Evolutionary conservation across 441 rosid genomes (phyloP), one percentile per base, ranked within the genome.

Genomic region (Kokia cookei): DNA sequence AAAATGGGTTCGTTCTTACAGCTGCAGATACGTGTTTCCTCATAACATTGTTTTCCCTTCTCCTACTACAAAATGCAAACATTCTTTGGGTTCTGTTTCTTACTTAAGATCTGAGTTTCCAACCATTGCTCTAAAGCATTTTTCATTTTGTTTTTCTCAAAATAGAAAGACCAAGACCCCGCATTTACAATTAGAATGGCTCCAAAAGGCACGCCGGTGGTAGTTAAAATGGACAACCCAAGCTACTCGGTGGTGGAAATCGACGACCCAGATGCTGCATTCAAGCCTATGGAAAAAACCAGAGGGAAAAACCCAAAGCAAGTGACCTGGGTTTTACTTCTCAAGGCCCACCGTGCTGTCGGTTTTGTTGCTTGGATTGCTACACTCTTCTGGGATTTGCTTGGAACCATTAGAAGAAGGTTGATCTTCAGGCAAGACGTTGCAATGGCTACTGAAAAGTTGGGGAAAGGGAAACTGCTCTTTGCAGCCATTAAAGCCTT

Each of bases 301-400:
- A 84, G 98, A 84, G 95, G 87, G 79, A 91, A 89, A 63, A 91
- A 91, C 79, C 97, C 96, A 0, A 93, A 88, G 86, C 97, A 93
- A 75, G 90, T 93, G 12, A 91, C 90, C 29, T 91, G 98, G 98
- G 94, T 93, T 65, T 76, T 93, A 80, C 97, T 93, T 71, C 92
- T 93, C 55, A 93, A 91, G 72, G 98, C 97, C 82, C 91, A 93
- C 14, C 85, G 84, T 77, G 98, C 96, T 42, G 92, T 90, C 53
- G 96, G 97, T 8, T 90, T 91, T 74, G 85, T 91, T 72, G 85
- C 97, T 77, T 89, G 92, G 96, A 35, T 91, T 15, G 96, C 89
- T 48, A 80, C 90, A 64, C 71, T 90, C 69, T 82, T 90, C 71
- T 93, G 98, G 94, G 78, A 93, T 53, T 85, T 90, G 81, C 91